phyloP scores from a whole-genome alignment of 1,284 basidiomycete genomes.

The Kwoniella shivajii region DNA sequence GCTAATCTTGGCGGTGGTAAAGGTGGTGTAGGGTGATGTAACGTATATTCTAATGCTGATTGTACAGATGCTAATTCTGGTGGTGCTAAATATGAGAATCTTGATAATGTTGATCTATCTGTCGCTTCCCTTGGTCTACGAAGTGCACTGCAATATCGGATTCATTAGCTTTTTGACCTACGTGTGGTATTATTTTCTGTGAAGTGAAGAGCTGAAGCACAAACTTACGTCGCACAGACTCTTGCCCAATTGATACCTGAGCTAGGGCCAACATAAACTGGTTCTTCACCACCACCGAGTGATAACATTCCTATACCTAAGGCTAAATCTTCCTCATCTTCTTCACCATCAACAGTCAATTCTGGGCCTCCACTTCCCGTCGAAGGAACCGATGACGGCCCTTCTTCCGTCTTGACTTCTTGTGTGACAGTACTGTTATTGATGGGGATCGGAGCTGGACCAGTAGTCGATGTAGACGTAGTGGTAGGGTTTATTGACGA shows the following conservation, averaged over 20 bases:
- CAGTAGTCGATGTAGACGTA: background rate
- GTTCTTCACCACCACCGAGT: conserved; percentile 31
- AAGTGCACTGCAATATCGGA: conserved; percentile 17
- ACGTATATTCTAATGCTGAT: conserved; percentile 32
- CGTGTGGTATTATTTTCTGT: background rate
- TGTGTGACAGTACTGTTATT: background rate
- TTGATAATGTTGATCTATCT: conserved; percentile 21
- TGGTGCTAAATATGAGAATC: conserved; percentile 34
- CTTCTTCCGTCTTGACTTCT: conserved; percentile 5
- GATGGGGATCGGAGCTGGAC: background rate
- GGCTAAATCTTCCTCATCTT: conserved; percentile 32
- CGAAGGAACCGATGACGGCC: background rate
- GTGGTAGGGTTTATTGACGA: background rate
- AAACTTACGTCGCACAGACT: conserved; percentile 35
- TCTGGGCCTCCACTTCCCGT: conserved; percentile 3
- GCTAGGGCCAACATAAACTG: conserved; percentile 37
- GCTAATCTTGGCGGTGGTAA: conserved; percentile 29
- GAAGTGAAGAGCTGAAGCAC: background rate
- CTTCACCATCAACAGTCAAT: conserved; percentile 10
- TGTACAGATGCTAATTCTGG: conserved; percentile 30
- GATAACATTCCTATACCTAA: conserved; percentile 32
- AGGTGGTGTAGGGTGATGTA: conserved; percentile 32
- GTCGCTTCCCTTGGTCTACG: conserved; percentile 23
- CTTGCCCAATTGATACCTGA: conserved; percentile 40
- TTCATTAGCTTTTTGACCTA: background rate